A percentile compares a stretch with the other conserved stretches of the same genome.
Evolutionary conservation across 257 asterid species (phyloP).

Genomic region (Paraleonurus japonicus): DNA sequence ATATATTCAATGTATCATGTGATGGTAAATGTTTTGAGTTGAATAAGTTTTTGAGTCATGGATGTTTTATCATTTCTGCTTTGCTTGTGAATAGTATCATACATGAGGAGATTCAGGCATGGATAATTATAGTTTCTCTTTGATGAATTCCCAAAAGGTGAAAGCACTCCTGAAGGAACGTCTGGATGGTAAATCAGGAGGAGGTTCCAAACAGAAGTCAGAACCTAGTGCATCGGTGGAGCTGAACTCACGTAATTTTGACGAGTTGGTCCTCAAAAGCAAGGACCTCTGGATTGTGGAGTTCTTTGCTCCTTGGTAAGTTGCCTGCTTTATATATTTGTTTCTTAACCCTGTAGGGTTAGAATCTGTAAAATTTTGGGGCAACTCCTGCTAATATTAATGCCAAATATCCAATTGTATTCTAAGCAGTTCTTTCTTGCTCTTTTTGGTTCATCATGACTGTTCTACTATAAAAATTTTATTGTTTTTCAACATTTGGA

Average conservation of each 20-base stretch:
- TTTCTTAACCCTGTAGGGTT: background rate
- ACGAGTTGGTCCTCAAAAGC: slow-evolving; percentile 81
- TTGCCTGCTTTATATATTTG: slow-evolving; percentile 12
- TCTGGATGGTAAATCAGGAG: slow-evolving; percentile 74
- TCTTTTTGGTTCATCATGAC: background rate
- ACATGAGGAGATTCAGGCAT: background rate
- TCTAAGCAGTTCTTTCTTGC: background rate
- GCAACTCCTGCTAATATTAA: slow-evolving; percentile 3
- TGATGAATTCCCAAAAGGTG: slow-evolving; percentile 40
- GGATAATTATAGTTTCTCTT: background rate
- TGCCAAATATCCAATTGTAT: background rate
- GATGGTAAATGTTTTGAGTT: background rate
- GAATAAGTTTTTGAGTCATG: slow-evolving; percentile 15
- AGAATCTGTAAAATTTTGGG: background rate
- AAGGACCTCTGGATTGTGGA: slow-evolving; percentile 96
- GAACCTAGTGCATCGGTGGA: slow-evolving; percentile 88
- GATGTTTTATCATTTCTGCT: slow-evolving; percentile 13
- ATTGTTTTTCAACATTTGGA: background rate
- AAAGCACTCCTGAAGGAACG: slow-evolving; percentile 79
- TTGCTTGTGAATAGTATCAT: slow-evolving; percentile 14
- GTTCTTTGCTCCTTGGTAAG: slow-evolving; percentile 98
- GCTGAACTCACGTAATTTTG: slow-evolving; percentile 80
- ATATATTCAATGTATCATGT: slow-evolving; percentile 1
- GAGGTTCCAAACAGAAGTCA: slow-evolving; percentile 77
- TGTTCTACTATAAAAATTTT: background rate